Evolutionary conservation across 2,329 filamentous ascomycete species (phyloP).

Genomic region (Ceratocystis lukuohia): DNA sequence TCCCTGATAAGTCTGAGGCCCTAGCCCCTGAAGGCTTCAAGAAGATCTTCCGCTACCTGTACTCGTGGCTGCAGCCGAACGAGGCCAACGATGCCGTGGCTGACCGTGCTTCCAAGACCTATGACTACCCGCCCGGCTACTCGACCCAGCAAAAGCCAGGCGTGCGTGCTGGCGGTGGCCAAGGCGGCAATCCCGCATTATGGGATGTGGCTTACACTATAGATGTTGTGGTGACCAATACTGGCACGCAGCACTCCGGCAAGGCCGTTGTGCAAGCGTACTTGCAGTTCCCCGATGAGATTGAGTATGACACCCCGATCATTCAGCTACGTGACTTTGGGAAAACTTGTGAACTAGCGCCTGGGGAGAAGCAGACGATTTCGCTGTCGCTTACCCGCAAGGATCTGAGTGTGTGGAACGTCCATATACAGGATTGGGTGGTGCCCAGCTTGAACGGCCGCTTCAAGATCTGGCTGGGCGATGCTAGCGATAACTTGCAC

Average conservation of each 20-base stretch:
- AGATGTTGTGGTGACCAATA: constrained; percentile 39
- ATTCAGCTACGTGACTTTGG: constrained; percentile 60
- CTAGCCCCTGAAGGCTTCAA: constrained; percentile 47
- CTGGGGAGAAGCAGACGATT: constrained; percentile 40
- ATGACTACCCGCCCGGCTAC: constrained; percentile 55
- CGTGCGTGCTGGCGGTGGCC: constrained; percentile 51
- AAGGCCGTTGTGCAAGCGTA: constrained; percentile 36
- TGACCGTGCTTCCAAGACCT: constrained; percentile 28
- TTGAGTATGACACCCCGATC: constrained; percentile 47
- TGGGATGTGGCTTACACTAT: constrained; percentile 38
- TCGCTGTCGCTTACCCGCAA: constrained; percentile 49
- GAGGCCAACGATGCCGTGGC: constrained; percentile 32
- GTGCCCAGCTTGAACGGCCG: constrained; percentile 28
- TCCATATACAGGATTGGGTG: constrained; percentile 54
- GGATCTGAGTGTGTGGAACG: constrained; percentile 63
- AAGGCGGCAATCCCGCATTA: constrained; percentile 55
- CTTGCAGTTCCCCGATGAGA: constrained; percentile 30
- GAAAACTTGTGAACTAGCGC: constrained; percentile 44
- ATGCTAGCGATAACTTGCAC: constrained; percentile 28
- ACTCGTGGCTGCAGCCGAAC: constrained; percentile 45
- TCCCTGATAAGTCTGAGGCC: constrained; percentile 42
- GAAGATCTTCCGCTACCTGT: constrained; percentile 52
- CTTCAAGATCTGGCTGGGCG: constrained; percentile 31
- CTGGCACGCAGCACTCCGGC: constrained; percentile 32
- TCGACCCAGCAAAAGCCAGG: constrained; percentile 33